Evolutionary conservation across 805 yeast genomes (phyloP).

Genomic region (Candida ortonii): DNA sequence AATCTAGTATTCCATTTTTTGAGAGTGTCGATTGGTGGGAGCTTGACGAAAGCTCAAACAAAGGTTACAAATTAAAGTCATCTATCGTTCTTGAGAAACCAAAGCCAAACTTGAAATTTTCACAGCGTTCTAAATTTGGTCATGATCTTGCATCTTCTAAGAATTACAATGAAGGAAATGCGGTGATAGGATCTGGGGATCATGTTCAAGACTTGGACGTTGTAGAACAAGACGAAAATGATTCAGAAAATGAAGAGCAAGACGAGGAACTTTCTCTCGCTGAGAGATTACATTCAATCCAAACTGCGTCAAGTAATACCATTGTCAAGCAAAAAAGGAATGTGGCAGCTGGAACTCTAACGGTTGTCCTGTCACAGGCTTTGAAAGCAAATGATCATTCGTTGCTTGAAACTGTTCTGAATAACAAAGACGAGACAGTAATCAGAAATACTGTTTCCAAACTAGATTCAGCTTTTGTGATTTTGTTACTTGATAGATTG

Average conservation of each 20-base stretch:
- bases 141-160: constrained; percentile 53
- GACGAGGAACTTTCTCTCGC: constrained; percentile 44
- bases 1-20: constrained; percentile 54
- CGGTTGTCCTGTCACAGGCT: constrained; percentile 86
- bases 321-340: constrained; percentile 40
- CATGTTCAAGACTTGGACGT: constrained; percentile 55
- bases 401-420: constrained; percentile 77
- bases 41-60: constrained; percentile 23
- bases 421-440: constrained; percentile 47
- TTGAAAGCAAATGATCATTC: constrained; percentile 82
- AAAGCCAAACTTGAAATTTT: constrained; percentile 39
- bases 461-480: constrained; percentile 48
- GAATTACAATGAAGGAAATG: constrained; percentile 58
- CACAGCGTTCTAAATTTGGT: constrained; percentile 43
- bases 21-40: constrained; percentile 51
- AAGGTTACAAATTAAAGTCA: constrained; percentile 25
- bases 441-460: constrained; percentile 49
- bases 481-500: constrained; percentile 48
- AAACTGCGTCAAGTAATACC: constrained; percentile 17
- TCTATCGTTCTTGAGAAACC: constrained; percentile 34
- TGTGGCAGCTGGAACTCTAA: constrained; percentile 71
- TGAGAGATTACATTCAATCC: constrained; percentile 45
- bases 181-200: constrained; percentile 62
- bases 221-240: constrained; percentile 44
- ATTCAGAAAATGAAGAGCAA: constrained; percentile 31